phyloP scores from a whole-genome alignment of 140 eudicot species.

The Cichorium intybus region DNA sequence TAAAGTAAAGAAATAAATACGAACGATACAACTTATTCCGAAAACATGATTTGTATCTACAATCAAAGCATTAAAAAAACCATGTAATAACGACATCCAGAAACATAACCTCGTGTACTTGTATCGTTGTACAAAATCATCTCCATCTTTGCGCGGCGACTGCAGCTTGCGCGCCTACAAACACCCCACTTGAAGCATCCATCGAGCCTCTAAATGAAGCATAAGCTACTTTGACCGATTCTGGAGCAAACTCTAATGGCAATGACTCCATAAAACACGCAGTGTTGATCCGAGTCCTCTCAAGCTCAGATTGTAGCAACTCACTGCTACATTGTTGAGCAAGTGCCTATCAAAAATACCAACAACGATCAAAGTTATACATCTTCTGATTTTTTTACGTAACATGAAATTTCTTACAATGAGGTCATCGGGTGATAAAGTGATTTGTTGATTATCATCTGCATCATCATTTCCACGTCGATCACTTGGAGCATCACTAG shows the following conservation, averaged over 20 bases:
- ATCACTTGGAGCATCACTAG: slow-evolving; percentile 32
- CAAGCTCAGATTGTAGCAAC: slow-evolving; percentile 40
- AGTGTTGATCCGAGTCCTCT: slow-evolving; percentile 46
- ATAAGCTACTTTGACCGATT: slow-evolving; percentile 35
- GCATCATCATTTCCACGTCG: slow-evolving; percentile 61
- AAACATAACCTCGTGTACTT: no score
- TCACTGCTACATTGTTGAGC: slow-evolving; percentile 42
- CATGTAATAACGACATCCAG: no score
- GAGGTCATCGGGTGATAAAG: slow-evolving; percentile 36
- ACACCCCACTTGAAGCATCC: slow-evolving; percentile 34
- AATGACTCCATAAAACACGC: slow-evolving; percentile 46
- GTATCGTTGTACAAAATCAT: slow-evolving; percentile 11
- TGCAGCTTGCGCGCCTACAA: slow-evolving; percentile 28
- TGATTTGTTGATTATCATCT: slow-evolving; percentile 32
- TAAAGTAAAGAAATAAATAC: no score
- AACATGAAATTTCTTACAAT: slow-evolving; percentile 23
- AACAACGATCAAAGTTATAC: not conserved
- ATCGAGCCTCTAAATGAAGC: slow-evolving; percentile 48
- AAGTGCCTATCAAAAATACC: slow-evolving; percentile 28
- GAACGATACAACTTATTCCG: no score
- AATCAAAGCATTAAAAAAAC: no score
- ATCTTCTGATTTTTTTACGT: no score
- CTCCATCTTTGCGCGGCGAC: slow-evolving; percentile 35
- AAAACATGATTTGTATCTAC: not conserved
- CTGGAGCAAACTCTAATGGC: slow-evolving; percentile 37